These are phyloP conservation scores for Mrakiaceae sp. DNA, from an alignment of 1,284 basidiomycete genomes.

Conservation along the genomic window DNA sequence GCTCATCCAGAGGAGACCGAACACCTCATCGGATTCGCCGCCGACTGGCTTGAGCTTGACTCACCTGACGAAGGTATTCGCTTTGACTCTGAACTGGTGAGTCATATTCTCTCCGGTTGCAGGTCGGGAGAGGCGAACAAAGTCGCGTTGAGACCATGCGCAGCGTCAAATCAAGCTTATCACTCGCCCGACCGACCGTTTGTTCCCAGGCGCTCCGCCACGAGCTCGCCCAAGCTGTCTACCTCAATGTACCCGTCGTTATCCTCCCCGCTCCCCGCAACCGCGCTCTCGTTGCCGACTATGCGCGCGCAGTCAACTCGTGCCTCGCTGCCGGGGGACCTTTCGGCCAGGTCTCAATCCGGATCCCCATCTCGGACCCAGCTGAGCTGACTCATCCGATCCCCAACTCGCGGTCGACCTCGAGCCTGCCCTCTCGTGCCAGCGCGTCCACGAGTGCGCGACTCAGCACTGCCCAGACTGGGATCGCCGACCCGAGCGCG, in stretches of 20 bases:
- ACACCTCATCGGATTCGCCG: constrained; percentile 61
- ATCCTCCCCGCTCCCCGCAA: constrained; percentile 78
- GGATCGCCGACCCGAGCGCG: constrained; percentile 50
- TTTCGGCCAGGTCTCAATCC: constrained; percentile 60
- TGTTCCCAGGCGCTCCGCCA: constrained; percentile 68
- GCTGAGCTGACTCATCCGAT: constrained; percentile 24
- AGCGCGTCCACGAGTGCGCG: constrained; percentile 5
- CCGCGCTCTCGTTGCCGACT: constrained; percentile 72
- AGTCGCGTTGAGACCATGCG: not conserved
- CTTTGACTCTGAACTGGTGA: constrained; percentile 86
- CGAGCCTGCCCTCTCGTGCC: constrained; percentile 26
- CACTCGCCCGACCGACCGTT: not conserved
- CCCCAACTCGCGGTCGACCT: constrained; percentile 21
- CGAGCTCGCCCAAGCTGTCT: constrained; percentile 85
- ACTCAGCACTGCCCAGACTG: constrained; percentile 16
- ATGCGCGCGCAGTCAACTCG: constrained; percentile 76
- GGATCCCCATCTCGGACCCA: constrained; percentile 67
- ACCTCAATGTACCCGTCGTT: constrained; percentile 72
- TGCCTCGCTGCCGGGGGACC: constrained; percentile 55
- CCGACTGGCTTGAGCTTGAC: constrained; percentile 93
- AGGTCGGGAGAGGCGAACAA: not conserved
- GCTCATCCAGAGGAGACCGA: constrained; percentile 63
- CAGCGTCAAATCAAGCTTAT: not conserved
- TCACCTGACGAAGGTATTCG: constrained; percentile 86
- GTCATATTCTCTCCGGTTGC: constrained; percentile 26